Base-by-base conservation (phyloP, 164 flowering plant genomes). In the Kingdonia uniflora region DNA sequence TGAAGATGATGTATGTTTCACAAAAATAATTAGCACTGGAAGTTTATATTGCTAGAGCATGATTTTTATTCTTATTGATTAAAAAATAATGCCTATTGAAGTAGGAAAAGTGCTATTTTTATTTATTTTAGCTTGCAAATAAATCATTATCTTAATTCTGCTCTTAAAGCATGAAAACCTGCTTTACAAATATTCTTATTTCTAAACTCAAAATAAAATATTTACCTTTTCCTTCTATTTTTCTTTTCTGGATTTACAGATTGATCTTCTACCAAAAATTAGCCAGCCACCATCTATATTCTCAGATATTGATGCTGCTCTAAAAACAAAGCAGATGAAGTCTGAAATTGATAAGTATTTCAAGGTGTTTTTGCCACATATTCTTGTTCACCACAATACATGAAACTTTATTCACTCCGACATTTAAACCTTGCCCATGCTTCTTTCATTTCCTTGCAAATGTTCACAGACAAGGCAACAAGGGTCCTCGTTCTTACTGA, bases 251-350 rank as follows among this genome's bases (percentile, higher is more conserved):
- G 22, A 42, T 38, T 44, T 76, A 40, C 72, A 94, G 99, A 89
- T 94, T 71, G 97, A 94, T 72, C 72, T 94, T 67, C 81, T 94
- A 38, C 74, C 80, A 2, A 97, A 94, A 69, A 94, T 83, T 57
- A 74, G 71, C 63, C 88, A 77, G 48, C 58, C 95, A 7, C 97
- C 99, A 19, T 76, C 80, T 7, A 85, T 89, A 42, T 79, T 83
- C 26, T 87, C 96, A 11, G 99, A 89, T 55, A 96, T 89, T 66
- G 99, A 94, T 74, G 81, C 86, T 25, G 87, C 85, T 62, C 68
- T 94, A 37, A 94, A 84, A 62, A 76, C 78, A 22, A 89, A 83
- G 62, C 97, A 83, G 65, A 77, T 94, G 71, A 94, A 87, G 69
- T 59, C 66, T 64, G 97, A 94, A 42, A 73, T 94, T 7, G 99